Base-by-base conservation (phyloP, 441 rosid species). In the Isatis lusitanica region DNA sequence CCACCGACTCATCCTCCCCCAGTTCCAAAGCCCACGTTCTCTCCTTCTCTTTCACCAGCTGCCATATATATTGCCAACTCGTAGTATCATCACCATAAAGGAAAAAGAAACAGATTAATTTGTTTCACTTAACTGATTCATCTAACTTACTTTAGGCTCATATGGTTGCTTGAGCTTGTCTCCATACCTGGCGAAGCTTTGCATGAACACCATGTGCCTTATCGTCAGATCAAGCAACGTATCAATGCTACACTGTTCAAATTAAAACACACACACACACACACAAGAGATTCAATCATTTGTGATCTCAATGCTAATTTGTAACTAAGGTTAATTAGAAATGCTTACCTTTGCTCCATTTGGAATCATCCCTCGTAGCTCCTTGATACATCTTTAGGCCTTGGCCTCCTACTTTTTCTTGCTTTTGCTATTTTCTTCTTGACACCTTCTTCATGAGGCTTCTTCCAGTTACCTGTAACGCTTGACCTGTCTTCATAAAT, bases 381-480 rank as follows among this genome's bases (percentile, higher is more conserved):
- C 99, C 74, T 86, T 86, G 74, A 92, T 83, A 26, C 91, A 93
- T 95, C 99, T 81, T 92, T 92, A 12, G 99, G 99, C 86, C 99
- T 89, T 30, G 98, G 96, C 52, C 89, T 84, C 46, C 84, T 83
- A 71, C 91, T 87, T 80, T 92, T 96, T 40, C 97, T 97, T 15
- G 94, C 87, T 53, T 87, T 87, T 66, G 90, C 92, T 78, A 95
- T 86, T 78, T 87, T 94, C 84, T 70, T 87, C 81, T 87, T 89
- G 52, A 62, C 66, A 33, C 84, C 84, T 55, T 84, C 90, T 74
- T 91, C 92, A 3, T 78, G 75, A 63, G 88, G 88, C 85, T 76
- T 86, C 63, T 66, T 75, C 71, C 75, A 68, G 12, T 76, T 81
- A 77, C 84, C 84, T 68, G 79, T 74, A 26, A 62, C 35, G 59